Base-by-base conservation (phyloP, 768 basidiomycete species). In the Mycena chlorophos region DNA sequence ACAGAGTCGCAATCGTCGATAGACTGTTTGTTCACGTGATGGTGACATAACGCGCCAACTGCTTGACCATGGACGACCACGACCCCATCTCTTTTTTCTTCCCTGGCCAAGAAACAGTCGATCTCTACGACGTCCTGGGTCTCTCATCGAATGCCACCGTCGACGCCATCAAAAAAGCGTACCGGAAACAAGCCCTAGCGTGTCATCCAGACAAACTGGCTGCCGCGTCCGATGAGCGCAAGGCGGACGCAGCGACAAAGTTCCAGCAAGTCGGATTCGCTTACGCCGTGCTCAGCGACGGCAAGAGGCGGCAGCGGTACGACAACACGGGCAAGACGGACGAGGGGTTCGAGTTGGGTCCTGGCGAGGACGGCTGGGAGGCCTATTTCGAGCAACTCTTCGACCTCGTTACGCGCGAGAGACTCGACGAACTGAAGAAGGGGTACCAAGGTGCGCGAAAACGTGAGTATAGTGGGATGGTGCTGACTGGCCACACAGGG, bases 251-350 rank as follows among this genome's bases (percentile, higher is more conserved):
- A 64, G 84, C 82, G n/a, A 76, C 71, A 60, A 88, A 88, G 70
- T 96, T 98, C 67, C 92, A 94, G 63, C 92, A 94, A 65, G 82
- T 98, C 62, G 93, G 96, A 0, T 98, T 95, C 66, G 92, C 96
- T 10, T 99, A 97, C 71, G 79, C 91, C 1, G 86, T 98, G 0
- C 77, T 98, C 26, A 80, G 86, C 51, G 94, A 98, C 62, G 84
- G 84, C 55, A 85, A 82, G 65, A 73, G 87, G 61, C 82, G 87
- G 66, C 76, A 82, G 66, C 77, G 84, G 56, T 99, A 98, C 62
- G 94, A 98, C 64, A 72, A 71, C 52, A 96, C 89, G 0, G 97
- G 97, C 17, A 82, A 82, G 61, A 97, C 94, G 8, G 85, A 87
- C 59, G 94, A 98, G 64, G 82, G 81, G 10, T 79, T 88, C 40